Evolutionary conservation across 2,329 filamentous ascomycete genomes (phyloP), one percentile per base, ranked within the genome.

Genomic region (Pseudopithomyces maydicus): DNA sequence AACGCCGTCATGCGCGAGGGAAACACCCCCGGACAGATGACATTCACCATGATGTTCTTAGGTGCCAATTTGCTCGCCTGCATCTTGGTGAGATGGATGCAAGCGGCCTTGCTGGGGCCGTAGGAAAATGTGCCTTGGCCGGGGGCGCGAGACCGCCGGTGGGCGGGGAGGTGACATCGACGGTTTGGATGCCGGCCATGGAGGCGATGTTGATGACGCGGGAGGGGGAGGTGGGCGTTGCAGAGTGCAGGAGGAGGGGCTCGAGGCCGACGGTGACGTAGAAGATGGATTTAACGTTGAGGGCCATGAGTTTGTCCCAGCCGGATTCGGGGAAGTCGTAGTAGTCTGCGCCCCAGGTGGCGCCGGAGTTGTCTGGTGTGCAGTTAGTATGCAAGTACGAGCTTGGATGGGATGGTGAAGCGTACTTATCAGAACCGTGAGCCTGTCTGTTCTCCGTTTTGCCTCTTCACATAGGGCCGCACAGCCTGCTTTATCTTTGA

Each of bases 321-420:
- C 81, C 84, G 45, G 79, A 76, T 59, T 84, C 83, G 0, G 83
- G 83, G 63, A 84, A 86, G 68, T 85, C 78, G 57, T 84, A 81
- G 67, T 85, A 85, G 26, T 83, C 80, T 23, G 80, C 84, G 10
- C 83, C 84, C 77, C 82, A 84, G 51, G 81, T 82, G 8, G 79
- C 82, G 15, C 82, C 82, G 8, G 81, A 81, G 63, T 83, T 84
- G 66, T 84, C 41, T 51, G 19, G 11, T 44, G 11, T 6, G 11
- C 7, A 14, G 15, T 36, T n/a, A 36, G 11, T n/a, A 36, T 7
- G 32, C 32, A 33, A 14, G 32, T 7, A 33, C 7, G 32, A 36
- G 35, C 5, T 5, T 6, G 11, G 35, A n/a, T 3, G 35, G 11
- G 15, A 36, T 36, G 35, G 12, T 5, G 3, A 36, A 12, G 26